Percentiles rank a stretch among this genome's conserved stretches.
Conservation (phyloP, 2,329 filamentous ascomycete genomes). For the Huntiella omanensis region DNA sequence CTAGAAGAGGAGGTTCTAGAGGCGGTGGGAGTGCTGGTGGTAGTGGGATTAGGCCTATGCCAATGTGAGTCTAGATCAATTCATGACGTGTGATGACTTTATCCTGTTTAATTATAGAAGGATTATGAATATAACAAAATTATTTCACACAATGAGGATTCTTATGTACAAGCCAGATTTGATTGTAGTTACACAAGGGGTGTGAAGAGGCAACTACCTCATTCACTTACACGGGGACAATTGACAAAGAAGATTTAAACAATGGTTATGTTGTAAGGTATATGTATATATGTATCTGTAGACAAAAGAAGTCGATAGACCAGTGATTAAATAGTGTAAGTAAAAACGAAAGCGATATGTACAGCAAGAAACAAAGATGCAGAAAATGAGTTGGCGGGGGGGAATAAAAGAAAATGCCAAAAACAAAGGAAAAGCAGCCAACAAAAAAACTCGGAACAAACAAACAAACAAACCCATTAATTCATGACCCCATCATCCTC, state of each 20-base stretch:
- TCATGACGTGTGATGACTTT: neutral
- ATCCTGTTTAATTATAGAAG: neutral
- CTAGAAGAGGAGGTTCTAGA: conserved; percentile 11
- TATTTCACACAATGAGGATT: too few relatives aligned
- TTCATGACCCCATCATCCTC: conserved; percentile 5
- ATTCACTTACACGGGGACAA: neutral
- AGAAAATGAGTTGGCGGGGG: neutral
- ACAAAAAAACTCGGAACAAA: neutral
- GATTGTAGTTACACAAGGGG: neutral
- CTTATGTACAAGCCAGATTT: neutral
- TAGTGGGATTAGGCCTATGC: conserved; percentile 9
- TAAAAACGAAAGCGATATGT: neutral
- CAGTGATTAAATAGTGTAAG: neutral
- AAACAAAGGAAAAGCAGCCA: neutral
- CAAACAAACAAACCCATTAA: neutral
- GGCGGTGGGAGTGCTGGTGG: conserved; percentile 2
- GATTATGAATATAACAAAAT: neutral
- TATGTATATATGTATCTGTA: neutral
- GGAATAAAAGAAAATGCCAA: neutral
- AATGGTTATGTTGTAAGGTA: neutral
- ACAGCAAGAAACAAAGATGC: neutral
- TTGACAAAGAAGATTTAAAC: neutral
- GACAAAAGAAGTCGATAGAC: too few relatives aligned
- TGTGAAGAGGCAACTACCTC: neutral
- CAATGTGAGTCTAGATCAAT: conserved; percentile 2